Evolutionary conservation across 352 stramenopile species (phyloP).

Genomic region (Phytophthora niederhauseri): DNA sequence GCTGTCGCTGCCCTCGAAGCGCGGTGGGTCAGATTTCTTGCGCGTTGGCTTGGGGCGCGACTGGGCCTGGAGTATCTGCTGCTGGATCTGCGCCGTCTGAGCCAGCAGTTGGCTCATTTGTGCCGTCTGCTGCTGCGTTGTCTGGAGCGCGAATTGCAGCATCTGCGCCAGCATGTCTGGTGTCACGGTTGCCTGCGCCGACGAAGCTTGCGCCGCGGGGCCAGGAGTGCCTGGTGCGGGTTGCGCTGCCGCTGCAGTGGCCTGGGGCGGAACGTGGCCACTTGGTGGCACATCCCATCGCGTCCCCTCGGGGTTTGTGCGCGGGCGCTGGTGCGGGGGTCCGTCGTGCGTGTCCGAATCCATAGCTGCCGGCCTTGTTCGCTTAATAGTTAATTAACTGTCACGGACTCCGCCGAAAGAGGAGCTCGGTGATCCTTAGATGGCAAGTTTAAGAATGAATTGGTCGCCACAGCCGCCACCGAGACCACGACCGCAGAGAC

Average conservation of each 20-base stretch:
- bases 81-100: constrained; percentile 17
- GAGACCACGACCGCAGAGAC: constrained; percentile 19
- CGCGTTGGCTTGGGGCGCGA: background rate
- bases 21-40: constrained; percentile 6
- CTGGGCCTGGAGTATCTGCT: constrained; percentile 1
- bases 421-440: background rate
- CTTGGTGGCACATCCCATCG: constrained; percentile 11
- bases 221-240: background rate
- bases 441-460: background rate
- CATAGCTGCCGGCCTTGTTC: background rate
- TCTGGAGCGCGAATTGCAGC: constrained; percentile 10
- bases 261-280: background rate
- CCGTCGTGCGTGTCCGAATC: background rate
- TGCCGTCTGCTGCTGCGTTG: constrained; percentile 10
- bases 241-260: background rate
- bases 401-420: background rate
- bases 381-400: constrained; percentile 3
- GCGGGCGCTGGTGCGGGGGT: constrained; percentile 3
- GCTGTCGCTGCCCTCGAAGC: constrained; percentile 12
- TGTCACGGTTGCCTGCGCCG: constrained; percentile 5
- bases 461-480: constrained; percentile 14
- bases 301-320: constrained; percentile 3
- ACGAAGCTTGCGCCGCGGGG: background rate
- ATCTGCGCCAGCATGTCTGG: constrained; percentile 18
- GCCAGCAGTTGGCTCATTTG: constrained; percentile 15